A percentile compares a stretch with the other conserved stretches of the same genome.
Evolutionary conservation across 208 protist species (phyloP).

Genomic region (Phytomonas sp.): DNA sequence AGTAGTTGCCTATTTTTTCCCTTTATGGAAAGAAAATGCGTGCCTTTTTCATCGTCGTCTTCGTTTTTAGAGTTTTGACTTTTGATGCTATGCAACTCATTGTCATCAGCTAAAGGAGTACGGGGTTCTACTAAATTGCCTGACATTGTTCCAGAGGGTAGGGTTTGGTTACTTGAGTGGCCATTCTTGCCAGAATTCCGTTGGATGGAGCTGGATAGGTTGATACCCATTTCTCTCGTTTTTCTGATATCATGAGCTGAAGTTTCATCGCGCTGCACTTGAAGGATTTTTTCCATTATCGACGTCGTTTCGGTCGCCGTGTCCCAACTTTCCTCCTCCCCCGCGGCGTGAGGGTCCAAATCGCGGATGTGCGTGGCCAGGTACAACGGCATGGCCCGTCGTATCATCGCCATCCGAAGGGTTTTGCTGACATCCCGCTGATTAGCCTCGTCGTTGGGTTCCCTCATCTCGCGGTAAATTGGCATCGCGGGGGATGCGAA

Average conservation of each 20-base stretch:
- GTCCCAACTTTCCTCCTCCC: constrained; percentile 78
- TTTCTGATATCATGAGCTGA: constrained; percentile 15
- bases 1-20: constrained; percentile 21
- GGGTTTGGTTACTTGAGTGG: not conserved
- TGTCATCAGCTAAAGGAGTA: not conserved
- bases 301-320: constrained; percentile 46
- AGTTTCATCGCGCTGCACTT: constrained; percentile 36
- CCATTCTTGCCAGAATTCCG: constrained; percentile 13
- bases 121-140: not conserved
- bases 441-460: constrained; percentile 42
- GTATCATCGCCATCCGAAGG: constrained; percentile 37
- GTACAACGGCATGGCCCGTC: constrained; percentile 27
- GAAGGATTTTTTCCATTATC: constrained; percentile 48
- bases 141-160: not conserved
- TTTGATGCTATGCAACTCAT: not conserved
- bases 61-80: not conserved
- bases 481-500: constrained; percentile 50
- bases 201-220: not conserved
- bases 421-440: constrained; percentile 53
- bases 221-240: constrained; percentile 14
- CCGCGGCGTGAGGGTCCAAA: constrained; percentile 52
- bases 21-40: not conserved
- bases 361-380: constrained; percentile 50
- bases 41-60: not conserved
- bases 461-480: constrained; percentile 61